A percentile compares a stretch with the other conserved stretches of the same genome.
phyloP scores from a whole-genome alignment of 164 flowering plant species.

The Aristolochia californica region DNA sequence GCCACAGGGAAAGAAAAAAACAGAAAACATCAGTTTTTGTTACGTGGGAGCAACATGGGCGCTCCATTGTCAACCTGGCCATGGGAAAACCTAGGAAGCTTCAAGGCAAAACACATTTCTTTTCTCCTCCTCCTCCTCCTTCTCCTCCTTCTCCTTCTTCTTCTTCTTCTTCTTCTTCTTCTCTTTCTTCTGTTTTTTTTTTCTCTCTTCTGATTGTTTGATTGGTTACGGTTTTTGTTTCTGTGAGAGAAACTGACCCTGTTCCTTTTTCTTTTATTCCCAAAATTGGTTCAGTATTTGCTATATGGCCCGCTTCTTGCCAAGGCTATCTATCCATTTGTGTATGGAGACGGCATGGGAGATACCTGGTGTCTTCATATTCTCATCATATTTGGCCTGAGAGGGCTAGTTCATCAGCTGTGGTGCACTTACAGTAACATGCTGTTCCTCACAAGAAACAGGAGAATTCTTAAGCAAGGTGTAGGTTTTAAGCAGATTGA shows the following conservation, averaged over 20 bases:
- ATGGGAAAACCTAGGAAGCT: conserved; percentile 24
- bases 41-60: conserved; percentile 4
- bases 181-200: not conserved
- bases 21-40: not conserved
- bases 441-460: conserved; percentile 47
- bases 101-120: conserved; percentile 13
- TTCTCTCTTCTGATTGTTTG: not conserved
- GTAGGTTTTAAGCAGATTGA: conserved; percentile 70
- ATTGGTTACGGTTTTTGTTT: not conserved
- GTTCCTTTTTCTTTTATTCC: not conserved
- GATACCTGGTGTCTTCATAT: conserved; percentile 48
- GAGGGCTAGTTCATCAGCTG: conserved; percentile 34
- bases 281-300: conserved; percentile 33
- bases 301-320: conserved; percentile 60
- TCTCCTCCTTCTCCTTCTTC: not conserved
- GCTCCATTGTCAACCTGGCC: conserved; percentile 22
- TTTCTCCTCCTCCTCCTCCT: not conserved
- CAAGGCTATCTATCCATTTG: conserved; percentile 24
- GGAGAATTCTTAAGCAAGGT: conserved; percentile 38
- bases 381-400: conserved; percentile 39
- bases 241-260: not conserved
- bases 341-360: conserved; percentile 14
- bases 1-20: not conserved
- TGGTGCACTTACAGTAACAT: conserved; percentile 42
- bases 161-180: not conserved